phyloP scores from a whole-genome alignment of 2,329 filamentous ascomycete genomes.

The Beauveria sp. region DNA sequence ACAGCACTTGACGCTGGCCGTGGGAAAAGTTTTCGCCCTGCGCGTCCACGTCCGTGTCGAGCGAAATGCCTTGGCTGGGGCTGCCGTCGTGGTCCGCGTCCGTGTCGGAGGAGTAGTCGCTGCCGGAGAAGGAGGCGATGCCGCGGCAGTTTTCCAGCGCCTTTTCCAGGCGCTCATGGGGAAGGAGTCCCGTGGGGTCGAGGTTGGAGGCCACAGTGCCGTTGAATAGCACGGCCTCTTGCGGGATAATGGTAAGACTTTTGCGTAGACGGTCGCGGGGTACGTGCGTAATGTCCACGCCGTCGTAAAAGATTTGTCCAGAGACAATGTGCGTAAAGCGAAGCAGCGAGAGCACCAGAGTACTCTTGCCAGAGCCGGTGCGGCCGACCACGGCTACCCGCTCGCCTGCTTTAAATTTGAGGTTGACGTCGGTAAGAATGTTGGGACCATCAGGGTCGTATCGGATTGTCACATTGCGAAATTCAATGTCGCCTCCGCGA shows the following conservation, averaged over 20 bases:
- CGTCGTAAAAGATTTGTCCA: constrained; percentile 48
- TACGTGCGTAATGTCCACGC: constrained; percentile 46
- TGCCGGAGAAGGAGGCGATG: constrained; percentile 42
- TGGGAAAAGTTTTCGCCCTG: constrained; percentile 50
- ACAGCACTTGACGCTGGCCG: constrained; percentile 50
- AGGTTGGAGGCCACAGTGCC: constrained; percentile 49
- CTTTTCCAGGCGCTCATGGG: constrained; percentile 44
- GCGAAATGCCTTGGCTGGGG: constrained; percentile 22
- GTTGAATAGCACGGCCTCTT: constrained; percentile 51
- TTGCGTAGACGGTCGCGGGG: constrained; percentile 43
- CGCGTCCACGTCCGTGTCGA: constrained; percentile 41
- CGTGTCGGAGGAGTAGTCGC: constrained; percentile 26
- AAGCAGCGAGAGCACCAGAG: constrained; percentile 48
- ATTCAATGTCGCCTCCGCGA: constrained; percentile 39
- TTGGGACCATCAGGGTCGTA: constrained; percentile 38
- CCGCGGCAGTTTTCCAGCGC: constrained; percentile 57
- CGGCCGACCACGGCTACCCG: constrained; percentile 74
- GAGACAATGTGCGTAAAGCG: constrained; percentile 44
- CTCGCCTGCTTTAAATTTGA: constrained; percentile 55
- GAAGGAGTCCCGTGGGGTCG: constrained; percentile 53
- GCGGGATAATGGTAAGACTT: constrained; percentile 49
- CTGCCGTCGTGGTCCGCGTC: constrained; percentile 15
- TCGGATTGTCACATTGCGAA: constrained; percentile 42
- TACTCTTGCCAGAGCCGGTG: constrained; percentile 78
- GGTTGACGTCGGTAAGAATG: constrained; percentile 42